Evolutionary conservation across 805 yeast genomes (phyloP), one percentile per base, ranked within the genome.

Genomic region (Yarrowia deformans): DNA sequence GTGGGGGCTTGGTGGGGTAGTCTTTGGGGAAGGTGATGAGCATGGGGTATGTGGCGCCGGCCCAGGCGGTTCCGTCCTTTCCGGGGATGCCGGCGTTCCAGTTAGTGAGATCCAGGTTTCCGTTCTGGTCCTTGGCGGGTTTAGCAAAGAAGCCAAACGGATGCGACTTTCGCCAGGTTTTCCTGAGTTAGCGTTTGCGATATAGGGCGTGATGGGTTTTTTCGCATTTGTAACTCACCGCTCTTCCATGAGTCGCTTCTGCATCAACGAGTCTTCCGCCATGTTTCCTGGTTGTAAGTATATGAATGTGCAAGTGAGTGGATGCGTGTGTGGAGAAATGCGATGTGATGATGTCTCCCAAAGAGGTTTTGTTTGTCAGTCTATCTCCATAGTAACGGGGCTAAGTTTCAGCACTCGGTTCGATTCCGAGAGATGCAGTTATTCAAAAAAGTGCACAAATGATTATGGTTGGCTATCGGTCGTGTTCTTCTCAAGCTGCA

Each of bases 1-100:
- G 93, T 50, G 98, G 98, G 0, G 99, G 99, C 78, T 94, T 94
- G 8, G 97, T 90, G 1, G 99, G 99, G 76, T 92, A 95, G 71
- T 94, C 98, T 67, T 88, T 55, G 0, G 97, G 92, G 79, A 95
- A 95, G 9, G 83, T 79, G 45, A 95, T 87, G 2, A 93, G 87
- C 46, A 95, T 81, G 14, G 97, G 97, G 77, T 87, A 95, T 0
- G 89, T 86, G n/a, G 94, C 98, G 66, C 90, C 90, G 34, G 86
- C 91, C 98, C 98, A 95, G 19, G 88, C 75, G 1, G 99, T 93
- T 72, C 86, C 86, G 49, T 87, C 83, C 77, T 90, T 93, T 12
- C 99, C 99, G 9, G 99, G 99, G 68, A 95, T 90, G 34, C 98
- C 98, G 18, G 97, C 96, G 16, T 87, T 87, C 99, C 99, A 95